Conservation (phyloP, 345 rosid genomes). For the Anacardium occidentale region DNA sequence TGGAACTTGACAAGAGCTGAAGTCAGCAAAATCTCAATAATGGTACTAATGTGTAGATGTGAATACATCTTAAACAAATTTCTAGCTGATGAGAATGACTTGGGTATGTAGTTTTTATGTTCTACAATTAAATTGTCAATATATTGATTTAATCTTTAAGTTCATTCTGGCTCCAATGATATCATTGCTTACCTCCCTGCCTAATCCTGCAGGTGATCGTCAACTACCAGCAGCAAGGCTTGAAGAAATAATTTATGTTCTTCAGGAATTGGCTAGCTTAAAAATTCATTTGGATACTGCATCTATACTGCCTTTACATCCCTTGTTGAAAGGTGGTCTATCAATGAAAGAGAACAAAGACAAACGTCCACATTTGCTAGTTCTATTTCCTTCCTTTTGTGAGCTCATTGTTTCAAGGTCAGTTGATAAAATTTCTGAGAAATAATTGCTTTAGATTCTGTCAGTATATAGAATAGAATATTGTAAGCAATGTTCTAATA, state of each 20-base stretch:
- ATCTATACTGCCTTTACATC: constrained; percentile 62
- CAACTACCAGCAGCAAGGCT: constrained; percentile 69
- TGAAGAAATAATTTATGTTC: constrained; percentile 71
- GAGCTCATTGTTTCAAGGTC: constrained; percentile 89
- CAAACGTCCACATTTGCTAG: constrained; percentile 66
- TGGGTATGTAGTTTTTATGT: constrained; percentile 46
- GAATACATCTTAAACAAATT: constrained; percentile 68
- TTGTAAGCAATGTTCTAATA: background rate
- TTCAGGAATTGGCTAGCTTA: constrained; percentile 60
- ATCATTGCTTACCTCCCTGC: background rate
- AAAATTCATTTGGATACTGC: constrained; percentile 67
- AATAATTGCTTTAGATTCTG: background rate
- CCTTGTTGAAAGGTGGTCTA: constrained; percentile 50
- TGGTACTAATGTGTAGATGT: constrained; percentile 66
- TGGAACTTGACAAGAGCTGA: constrained; percentile 69
- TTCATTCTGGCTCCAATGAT: background rate
- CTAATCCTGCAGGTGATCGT: constrained; percentile 55
- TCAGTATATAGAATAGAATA: background rate
- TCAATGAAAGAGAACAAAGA: constrained; percentile 32
- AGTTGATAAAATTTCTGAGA: constrained; percentile 14
- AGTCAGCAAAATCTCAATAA: constrained; percentile 72
- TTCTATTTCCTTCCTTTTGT: constrained; percentile 79
- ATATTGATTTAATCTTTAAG: background rate
- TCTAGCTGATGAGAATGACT: constrained; percentile 61
- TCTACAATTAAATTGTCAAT: background rate